Evolutionary conservation across 345 rosid species (phyloP), one percentile per base, ranked within the genome.

Genomic region (Gossypium herbaceum): DNA sequence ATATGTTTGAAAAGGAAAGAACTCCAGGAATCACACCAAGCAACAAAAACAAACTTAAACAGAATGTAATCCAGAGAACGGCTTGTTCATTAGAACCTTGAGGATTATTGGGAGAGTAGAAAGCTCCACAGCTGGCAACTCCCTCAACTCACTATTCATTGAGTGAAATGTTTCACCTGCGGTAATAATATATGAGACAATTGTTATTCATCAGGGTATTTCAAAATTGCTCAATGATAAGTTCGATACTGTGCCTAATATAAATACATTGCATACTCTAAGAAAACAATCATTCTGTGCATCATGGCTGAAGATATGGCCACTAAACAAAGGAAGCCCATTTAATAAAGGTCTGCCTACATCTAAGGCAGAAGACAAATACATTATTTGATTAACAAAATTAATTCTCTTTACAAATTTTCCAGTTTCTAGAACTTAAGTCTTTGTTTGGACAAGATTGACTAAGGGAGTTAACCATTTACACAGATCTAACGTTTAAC

Each of bases 61-160:
- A 50, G 16, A 51, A 57, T 20, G 19, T 58, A 43, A 45, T 57
- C 54, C 47, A 45, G 74, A 60, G 58, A 10, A 60, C 19, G 48
- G 34, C 75, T 56, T 78, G 43, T 39, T 77, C 52, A 77, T 76
- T 73, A 74, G 60, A 81, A 89, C 94, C 93, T 96, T 96, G 74
- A 92, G 92, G 73, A 96, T 83, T 76, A 90, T 78, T 55, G 95
- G 97, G 80, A 96, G 98, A 44, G 95, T 87, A 68, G 97, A 85
- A 82, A 93, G 97, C 79, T 96, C 98, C 77, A 96, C 88, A 2
- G 91, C 84, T 71, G 99, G 99, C 82, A 96, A 85, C 81, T 96
- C 99, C 85, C 92, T 89, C 84, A 96, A 82, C 73, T 90, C 97
- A 71, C 94, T 92, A 76, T 85, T 90, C 78, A 86, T 78, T 79